Evolutionary conservation across 78 protist species (phyloP).

Genomic region (Dictyostelium capitatum): DNA sequence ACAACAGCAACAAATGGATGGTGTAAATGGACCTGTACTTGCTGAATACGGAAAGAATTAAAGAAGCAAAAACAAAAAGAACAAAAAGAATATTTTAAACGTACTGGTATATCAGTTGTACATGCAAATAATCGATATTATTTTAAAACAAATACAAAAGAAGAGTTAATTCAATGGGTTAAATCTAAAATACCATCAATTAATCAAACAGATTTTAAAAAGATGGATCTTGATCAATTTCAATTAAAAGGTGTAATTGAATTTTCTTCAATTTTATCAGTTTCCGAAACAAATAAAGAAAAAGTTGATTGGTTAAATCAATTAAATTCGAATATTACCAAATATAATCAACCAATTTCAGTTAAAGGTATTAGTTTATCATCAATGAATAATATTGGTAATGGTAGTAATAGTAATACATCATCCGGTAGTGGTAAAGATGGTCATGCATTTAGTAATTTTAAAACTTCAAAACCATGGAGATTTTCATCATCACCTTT

Average conservation of each 20-base stretch:
- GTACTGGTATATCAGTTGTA: constrained; percentile 46
- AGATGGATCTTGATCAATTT: constrained; percentile 47
- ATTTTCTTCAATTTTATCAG: not conserved
- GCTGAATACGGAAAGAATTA: constrained; percentile 26
- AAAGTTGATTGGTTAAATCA: constrained; percentile 34
- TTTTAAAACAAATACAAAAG: constrained; percentile 54
- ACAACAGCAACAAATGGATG: too few species aligned
- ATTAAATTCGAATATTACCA: not conserved
- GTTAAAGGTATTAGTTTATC: too few species aligned
- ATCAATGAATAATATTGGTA: not conserved
- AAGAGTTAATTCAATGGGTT: constrained; percentile 50
- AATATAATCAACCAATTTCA: too few species aligned
- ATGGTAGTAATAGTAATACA: not conserved
- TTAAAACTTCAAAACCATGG: constrained; percentile 5
- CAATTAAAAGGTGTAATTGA: constrained; percentile 61
- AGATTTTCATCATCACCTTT: not conserved
- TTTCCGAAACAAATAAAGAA: constrained; percentile 28
- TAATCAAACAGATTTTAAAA: not conserved
- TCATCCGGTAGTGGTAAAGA: too few species aligned
- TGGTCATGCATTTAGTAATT: not conserved
- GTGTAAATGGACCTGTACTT: constrained; percentile 1
- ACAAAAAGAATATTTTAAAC: too few species aligned
- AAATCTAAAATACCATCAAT: not conserved
- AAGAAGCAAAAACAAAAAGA: constrained; percentile 38
- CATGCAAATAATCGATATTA: constrained; percentile 17